These are phyloP conservation scores for Cadophora sp. DNA, from an alignment of 2,329 filamentous ascomycete genomes.

Conservation along the genomic window DNA sequence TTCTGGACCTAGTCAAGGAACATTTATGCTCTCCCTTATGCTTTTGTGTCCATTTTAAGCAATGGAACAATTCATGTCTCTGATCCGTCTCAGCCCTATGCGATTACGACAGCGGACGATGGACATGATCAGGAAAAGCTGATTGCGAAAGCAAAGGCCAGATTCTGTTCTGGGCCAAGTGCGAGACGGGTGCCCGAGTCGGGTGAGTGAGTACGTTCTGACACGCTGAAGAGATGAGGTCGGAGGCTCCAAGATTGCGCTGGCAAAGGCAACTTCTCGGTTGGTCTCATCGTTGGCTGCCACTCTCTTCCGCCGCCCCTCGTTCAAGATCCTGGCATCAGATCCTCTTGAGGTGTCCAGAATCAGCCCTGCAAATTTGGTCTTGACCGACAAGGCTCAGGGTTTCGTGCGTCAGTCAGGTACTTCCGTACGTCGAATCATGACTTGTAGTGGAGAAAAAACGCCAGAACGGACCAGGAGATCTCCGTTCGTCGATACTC, in stretches of 20 bases:
- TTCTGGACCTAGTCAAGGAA: neutral
- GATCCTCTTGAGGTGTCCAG: constrained; percentile 26
- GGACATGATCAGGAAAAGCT: neutral
- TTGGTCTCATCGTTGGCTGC: neutral
- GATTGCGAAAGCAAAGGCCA: neutral
- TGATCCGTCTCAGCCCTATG: constrained; percentile 36
- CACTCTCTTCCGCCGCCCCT: constrained; percentile 10
- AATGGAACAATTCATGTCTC: constrained; percentile 30
- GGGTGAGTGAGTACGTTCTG: constrained; percentile 9
- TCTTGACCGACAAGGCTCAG: constrained; percentile 8
- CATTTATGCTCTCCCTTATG: neutral
- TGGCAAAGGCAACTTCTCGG: constrained; percentile 5
- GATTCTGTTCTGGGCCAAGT: neutral
- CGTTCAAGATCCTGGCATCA: constrained; percentile 31
- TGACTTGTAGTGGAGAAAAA: constrained; percentile 6
- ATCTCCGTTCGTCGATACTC: constrained; percentile 10
- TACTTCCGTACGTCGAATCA: constrained; percentile 20
- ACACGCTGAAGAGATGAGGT: constrained; percentile 27
- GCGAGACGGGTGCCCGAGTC: too few species aligned
- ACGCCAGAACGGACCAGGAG: constrained; percentile 11
- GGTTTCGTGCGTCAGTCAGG: constrained; percentile 20
- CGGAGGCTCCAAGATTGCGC: constrained; percentile 17
- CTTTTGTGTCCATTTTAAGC: constrained; percentile 12
- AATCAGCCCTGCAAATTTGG: constrained; percentile 19
- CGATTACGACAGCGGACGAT: constrained; percentile 9